Percentiles rank a stretch among this genome's conserved stretches.
Evolutionary conservation across 805 yeast genomes (phyloP).

Genomic region (Nakazawaea ernobii): DNA sequence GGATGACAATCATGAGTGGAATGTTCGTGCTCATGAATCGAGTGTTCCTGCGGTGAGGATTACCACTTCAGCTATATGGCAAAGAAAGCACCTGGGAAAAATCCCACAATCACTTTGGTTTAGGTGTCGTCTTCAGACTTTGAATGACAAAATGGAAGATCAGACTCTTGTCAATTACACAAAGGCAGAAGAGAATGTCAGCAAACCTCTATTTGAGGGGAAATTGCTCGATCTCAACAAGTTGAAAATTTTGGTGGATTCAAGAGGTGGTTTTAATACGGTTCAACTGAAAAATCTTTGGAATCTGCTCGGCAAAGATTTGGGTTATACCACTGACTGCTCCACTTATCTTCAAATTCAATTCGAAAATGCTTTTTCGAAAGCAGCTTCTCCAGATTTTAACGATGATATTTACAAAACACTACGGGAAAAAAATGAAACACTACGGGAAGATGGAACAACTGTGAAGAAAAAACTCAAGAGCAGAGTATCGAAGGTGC

Average conservation of each 20-base stretch:
- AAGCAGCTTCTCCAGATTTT: neutral
- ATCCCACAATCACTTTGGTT: conserved; percentile 48
- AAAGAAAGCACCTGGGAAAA: conserved; percentile 26
- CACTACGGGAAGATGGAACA: neutral
- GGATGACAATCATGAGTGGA: conserved; percentile 37
- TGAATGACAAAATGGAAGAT: conserved; percentile 39
- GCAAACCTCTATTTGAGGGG: conserved; percentile 63
- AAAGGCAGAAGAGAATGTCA: conserved; percentile 24
- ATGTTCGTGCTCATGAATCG: conserved; percentile 65
- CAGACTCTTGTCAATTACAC: conserved; percentile 39
- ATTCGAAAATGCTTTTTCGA: conserved; percentile 17
- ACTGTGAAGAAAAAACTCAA: neutral
- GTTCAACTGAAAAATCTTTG: conserved; percentile 67
- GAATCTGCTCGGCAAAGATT: conserved; percentile 80
- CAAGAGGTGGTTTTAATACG: conserved; percentile 60
- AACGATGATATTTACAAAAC: conserved; percentile 10
- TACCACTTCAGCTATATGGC: conserved; percentile 49
- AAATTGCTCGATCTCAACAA: conserved; percentile 60
- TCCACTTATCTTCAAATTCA: conserved; percentile 10
- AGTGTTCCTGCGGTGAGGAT: conserved; percentile 73
- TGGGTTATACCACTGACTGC: conserved; percentile 48
- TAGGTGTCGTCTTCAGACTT: conserved; percentile 41
- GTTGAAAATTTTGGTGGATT: conserved; percentile 49
- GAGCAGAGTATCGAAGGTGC: conserved; percentile 14
- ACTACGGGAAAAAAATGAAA: conserved; percentile 12